A percentile compares a stretch with the other conserved stretches of the same genome.
These are phyloP conservation scores for Pichia deserticola DNA, from an alignment of 805 yeast genomes.

Conservation along the genomic window DNA sequence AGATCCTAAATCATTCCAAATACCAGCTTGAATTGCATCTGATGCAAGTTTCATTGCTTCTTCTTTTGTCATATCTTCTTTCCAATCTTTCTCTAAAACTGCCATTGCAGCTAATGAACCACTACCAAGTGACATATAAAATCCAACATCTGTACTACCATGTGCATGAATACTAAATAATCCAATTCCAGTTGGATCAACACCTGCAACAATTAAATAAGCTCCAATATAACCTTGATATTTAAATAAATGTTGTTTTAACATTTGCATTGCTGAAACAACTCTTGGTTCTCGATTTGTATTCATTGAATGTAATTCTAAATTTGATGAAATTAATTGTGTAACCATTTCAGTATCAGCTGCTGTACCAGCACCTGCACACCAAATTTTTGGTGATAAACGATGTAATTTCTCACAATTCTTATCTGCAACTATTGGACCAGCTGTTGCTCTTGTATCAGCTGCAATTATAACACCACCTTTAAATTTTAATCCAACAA, in stretches of 20 bases:
- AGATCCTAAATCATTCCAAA: conserved; percentile 98
- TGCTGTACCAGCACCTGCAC: conserved; percentile 99
- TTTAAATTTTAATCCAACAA: conserved; percentile 89
- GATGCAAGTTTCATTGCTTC: conserved; percentile 90
- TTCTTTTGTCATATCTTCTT: conserved; percentile 65
- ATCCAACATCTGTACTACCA: conserved; percentile 95
- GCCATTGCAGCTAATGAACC: conserved; percentile 99
- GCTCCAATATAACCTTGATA: conserved; percentile 98
- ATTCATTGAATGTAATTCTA: conserved; percentile 82
- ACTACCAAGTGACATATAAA: conserved; percentile 86
- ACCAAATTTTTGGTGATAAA: conserved; percentile 88
- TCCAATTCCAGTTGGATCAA: conserved; percentile 93
- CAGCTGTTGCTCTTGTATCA: conserved; percentile 96
- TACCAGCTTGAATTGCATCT: conserved; percentile 94
- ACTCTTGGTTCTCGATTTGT: conserved; percentile 88
- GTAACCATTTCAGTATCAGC: conserved; percentile 99
- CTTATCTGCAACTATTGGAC: conserved; percentile 94
- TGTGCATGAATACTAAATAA: conserved; percentile 93
- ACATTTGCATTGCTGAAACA: conserved; percentile 82
- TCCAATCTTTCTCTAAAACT: conserved; percentile 85
- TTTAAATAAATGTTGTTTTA: conserved; percentile 92
- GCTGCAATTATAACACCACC: conserved; percentile 98
- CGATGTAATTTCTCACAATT: conserved; percentile 94
- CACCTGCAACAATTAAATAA: conserved; percentile 95
- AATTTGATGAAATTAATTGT: conserved; percentile 80